Base-by-base conservation (phyloP, 192 early-diverging fungal genomes). In the Backusella macrospora region DNA sequence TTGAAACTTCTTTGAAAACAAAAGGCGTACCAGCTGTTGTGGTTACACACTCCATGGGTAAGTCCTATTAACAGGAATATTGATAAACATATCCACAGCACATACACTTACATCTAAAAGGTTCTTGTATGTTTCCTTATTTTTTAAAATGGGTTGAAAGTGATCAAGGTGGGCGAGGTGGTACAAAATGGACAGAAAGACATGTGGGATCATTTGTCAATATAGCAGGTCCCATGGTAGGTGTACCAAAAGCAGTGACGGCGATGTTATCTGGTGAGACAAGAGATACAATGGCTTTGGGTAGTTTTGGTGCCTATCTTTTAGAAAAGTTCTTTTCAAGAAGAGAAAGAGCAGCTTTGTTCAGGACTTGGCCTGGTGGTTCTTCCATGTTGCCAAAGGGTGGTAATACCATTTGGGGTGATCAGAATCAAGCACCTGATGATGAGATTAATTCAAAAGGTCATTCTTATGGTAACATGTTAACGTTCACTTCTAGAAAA, bases 101-200 rank as follows among this genome's bases (percentile, higher is more conserved):
- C 4, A 73, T 21, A 65, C 52, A 47, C 5, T 66, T 34, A 44
- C 9, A 52, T 16, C 0, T 46, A 42, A 80, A 82, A 89, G 90
- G 90, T 4, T 83, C 86, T 2, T 83, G 81, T 63, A 85, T 96
- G 6, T 82, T 92, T 38, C 86, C 87, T 47, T 94, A 96, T 76
- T 98, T 98, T 80, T 82, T 96, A 71, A 91, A 91, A 52, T 98
- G 96, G 96, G 93, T 90, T 3, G 89, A 92, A 76, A 87, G 86
- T 4, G 76, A 84, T 0, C 7, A 77, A 10, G 84, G 95, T 52
- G 94, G 92, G 7, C 83, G 88, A 12, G 92, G 88, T 67, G 93
- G 93, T 2, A 71, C 77, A 3, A 78, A 80, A 18, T 98, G 96
- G 96, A 84, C 88, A 13, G 90, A 92, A 23, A 80, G 89, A 29